phyloP scores from a whole-genome alignment of 306 rosid genomes.

The Vicia faba region DNA sequence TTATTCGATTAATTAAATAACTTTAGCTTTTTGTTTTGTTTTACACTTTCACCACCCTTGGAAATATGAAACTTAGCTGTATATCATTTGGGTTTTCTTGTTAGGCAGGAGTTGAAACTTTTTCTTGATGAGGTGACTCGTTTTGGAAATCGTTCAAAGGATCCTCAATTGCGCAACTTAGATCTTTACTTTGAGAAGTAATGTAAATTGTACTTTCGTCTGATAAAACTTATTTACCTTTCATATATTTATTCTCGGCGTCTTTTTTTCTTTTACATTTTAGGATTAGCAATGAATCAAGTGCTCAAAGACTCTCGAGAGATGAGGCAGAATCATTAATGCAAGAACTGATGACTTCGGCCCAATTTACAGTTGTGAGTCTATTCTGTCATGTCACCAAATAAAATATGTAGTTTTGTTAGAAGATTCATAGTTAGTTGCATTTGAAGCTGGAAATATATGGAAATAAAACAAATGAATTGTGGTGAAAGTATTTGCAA shows the following conservation, averaged over 20 bases:
- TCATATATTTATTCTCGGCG: constrained; percentile 20
- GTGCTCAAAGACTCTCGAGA: constrained; percentile 54
- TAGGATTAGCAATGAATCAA: constrained; percentile 54
- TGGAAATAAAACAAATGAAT: constrained; percentile 13
- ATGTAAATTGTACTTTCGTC: constrained; percentile 40
- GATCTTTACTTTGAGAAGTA: constrained; percentile 87
- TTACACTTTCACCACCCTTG: neutral
- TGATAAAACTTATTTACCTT: neutral
- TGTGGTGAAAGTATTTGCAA: constrained; percentile 13
- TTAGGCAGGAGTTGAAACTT: constrained; percentile 68
- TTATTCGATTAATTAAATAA: constrained; percentile 6
- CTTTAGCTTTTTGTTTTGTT: neutral
- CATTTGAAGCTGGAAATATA: constrained; percentile 15
- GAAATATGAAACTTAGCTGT: constrained; percentile 25
- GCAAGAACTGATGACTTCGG: constrained; percentile 63
- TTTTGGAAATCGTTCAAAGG: constrained; percentile 80
- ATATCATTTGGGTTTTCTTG: constrained; percentile 35
- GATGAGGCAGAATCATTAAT: constrained; percentile 62
- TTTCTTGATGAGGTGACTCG: constrained; percentile 82
- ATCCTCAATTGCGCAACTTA: constrained; percentile 90
- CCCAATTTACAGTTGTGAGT: constrained; percentile 77
- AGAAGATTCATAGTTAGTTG: neutral
- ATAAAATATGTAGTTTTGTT: constrained; percentile 21
- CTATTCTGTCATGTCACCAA: constrained; percentile 14
- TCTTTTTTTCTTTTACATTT: constrained; percentile 21